Evolutionary conservation across 371 early-diverging fungal genomes (phyloP), one percentile per base, ranked within the genome.

Genomic region (Lichtheimia ornata): DNA sequence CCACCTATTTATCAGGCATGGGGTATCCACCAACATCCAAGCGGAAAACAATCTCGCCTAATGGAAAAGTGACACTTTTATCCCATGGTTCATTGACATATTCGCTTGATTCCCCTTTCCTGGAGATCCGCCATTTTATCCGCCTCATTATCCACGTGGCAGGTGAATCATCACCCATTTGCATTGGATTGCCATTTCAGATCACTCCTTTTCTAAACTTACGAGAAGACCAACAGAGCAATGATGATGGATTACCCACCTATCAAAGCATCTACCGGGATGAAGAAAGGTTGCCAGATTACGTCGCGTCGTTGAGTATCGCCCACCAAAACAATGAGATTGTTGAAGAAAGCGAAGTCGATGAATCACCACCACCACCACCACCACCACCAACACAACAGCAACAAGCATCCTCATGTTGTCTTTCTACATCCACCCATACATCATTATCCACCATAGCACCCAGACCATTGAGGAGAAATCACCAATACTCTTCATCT

Each of bases 81-180:
- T 53, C 64, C 6, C 47, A 56, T 27, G 57, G 50, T 15, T 43
- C 17, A 27, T 53, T 71, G 30, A 64, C 56, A 1, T 64, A 66
- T 53, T 62, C 75, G 7, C 63, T 74, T 12, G 75, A 74, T 20
- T 71, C 75, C 18, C 72, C 75, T 5, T 74, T 67, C 52, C 57
- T 71, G 13, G 56, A 56, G 2, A 62, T 74, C 18, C 50, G 67
- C 18, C 72, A 74, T 51, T 74, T 56, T 43, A 62, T 71, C 11
- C 69, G 72, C 22, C 20, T 74, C 13, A 56, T 69, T 2, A 62
- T 74, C 43, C 55, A 72, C 28, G 30, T 53, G 18, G 7, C 15
- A 15, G 18, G 6, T 13, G 13, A 5, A 35, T 7, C 30, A 45
- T 67, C 72, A 45, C 69, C 72, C 6, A 67, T 74, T 27, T 69